Evolutionary conservation across 202 grass and related monocot species (phyloP).

Genomic region (Panicum hallii): DNA sequence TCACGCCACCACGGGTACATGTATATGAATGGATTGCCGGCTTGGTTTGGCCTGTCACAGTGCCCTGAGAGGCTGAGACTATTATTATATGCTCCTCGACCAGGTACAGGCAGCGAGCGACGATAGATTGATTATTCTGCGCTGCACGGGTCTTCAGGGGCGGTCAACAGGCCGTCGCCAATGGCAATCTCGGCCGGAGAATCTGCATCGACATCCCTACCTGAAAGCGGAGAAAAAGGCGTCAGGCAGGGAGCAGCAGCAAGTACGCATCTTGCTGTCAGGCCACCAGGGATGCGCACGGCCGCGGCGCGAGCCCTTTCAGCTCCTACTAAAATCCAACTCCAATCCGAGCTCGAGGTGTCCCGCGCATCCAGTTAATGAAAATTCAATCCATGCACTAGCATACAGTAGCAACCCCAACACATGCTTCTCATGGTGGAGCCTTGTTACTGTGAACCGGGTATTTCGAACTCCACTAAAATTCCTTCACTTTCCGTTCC

Average conservation of each 20-base stretch:
- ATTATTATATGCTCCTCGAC: background rate
- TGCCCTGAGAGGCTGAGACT: background rate
- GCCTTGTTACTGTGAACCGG: too few species aligned
- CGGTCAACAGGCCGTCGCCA: conserved; percentile 45
- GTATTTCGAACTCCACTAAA: too few species aligned
- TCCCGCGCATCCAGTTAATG: background rate
- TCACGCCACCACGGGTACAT: conserved; percentile 31
- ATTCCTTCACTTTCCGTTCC: too few species aligned
- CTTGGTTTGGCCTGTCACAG: background rate
- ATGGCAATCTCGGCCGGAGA: conserved; percentile 34
- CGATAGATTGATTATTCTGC: conserved; percentile 28
- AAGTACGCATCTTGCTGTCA: conserved; percentile 43
- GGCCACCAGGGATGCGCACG: conserved; percentile 3
- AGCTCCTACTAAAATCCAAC: background rate
- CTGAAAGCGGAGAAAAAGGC: conserved; percentile 29
- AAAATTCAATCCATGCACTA: too few species aligned
- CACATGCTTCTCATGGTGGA: too few species aligned
- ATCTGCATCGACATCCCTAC: conserved; percentile 62
- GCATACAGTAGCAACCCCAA: too few species aligned
- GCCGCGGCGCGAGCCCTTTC: too few species aligned
- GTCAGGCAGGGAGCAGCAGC: background rate
- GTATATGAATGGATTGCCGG: background rate
- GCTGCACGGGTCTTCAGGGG: conserved; percentile 45
- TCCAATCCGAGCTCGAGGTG: conserved; percentile 5
- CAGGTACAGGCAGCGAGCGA: background rate